Percentiles rank a stretch among this genome's conserved stretches.
These are phyloP conservation scores for Salix caprea DNA, from an alignment of 345 rosid genomes.

Conservation along the genomic window DNA sequence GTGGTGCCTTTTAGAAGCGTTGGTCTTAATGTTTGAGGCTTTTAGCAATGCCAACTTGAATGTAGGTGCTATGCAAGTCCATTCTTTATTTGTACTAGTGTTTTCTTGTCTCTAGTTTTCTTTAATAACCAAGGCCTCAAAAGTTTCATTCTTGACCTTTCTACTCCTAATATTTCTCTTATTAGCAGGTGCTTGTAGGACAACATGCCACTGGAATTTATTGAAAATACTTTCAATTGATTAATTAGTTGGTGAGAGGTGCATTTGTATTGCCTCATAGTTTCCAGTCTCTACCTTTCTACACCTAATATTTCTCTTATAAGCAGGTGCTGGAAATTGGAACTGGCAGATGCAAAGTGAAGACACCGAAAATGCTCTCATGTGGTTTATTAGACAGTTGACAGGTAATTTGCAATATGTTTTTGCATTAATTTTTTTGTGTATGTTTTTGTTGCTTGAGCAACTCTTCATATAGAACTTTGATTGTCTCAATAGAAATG, in stretches of 20 bases:
- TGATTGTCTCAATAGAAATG: background rate
- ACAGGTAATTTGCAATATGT: background rate
- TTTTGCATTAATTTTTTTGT: background rate
- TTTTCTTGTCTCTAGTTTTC: background rate
- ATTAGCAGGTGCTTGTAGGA: background rate
- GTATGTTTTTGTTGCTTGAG: too few relatives aligned
- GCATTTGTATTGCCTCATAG: background rate
- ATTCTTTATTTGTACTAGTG: background rate
- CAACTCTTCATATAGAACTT: background rate
- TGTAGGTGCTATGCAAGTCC: background rate
- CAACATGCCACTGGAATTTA: background rate
- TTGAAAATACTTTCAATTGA: background rate
- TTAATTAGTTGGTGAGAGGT: background rate
- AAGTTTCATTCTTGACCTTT: background rate
- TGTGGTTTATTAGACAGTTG: background rate
- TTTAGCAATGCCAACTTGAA: background rate
- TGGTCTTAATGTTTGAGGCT: background rate
- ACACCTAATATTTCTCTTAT: too few relatives aligned
- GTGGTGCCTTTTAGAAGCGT: background rate
- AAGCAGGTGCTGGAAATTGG: too few relatives aligned
- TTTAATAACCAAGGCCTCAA: background rate
- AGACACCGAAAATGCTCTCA: background rate
- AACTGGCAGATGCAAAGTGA: too few relatives aligned
- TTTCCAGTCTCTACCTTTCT: too few relatives aligned
- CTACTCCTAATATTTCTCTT: background rate